Base-by-base conservation (phyloP, 1,284 basidiomycete genomes). In the Pseudozyma hubeiensis region DNA sequence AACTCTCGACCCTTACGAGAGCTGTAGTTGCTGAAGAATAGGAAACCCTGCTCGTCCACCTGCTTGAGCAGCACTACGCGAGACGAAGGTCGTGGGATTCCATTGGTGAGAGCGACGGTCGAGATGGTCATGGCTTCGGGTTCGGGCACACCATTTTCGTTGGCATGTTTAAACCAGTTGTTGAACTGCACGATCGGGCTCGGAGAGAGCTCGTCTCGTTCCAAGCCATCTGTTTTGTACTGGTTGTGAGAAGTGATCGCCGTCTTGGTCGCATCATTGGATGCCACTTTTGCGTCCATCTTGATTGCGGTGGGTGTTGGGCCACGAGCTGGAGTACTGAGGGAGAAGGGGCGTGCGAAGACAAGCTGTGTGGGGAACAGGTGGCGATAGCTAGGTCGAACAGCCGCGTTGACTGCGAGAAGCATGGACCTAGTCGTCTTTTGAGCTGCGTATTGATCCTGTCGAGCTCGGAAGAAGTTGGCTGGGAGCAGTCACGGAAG, bases 1-100 rank as follows among this genome's bases (percentile, higher is more conserved):
- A 99, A 87, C 85, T 98, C 97, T 37, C 86, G 83, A 2, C 92
- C 93, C 86, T 99, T 99, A 70, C 95, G 89, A 17, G 93, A 96
- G 39, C 89, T 88, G 87, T 99, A 99, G 87, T 99, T 99, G 39
- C 94, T 96, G 88, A 90, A 99, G 86, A 98, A 97, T 57, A 96
- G 89, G 86, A 99, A 97, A 39, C 95, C 82, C 10, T 52, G 14
- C 7, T 73, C 47, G 81, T 94, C 77, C 14, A 78, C 89, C 79
- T 93, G 89, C 85, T 97, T 98, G 81, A 98, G 90, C 70, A 98
- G 90, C 52, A 98, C 95, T 81, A 93, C 89, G 68, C 95, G 90
- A 4, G 92, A 89, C 11, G 93, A 94, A 16, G 96, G 96, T 7
- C 79, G 57, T 29, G 68, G 53, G 7, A 61, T 49, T 1, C 55